Evolutionary conservation across 805 yeast genomes (phyloP), one percentile per base, ranked within the genome.

Genomic region (Wickerhamomyces bisporus): DNA sequence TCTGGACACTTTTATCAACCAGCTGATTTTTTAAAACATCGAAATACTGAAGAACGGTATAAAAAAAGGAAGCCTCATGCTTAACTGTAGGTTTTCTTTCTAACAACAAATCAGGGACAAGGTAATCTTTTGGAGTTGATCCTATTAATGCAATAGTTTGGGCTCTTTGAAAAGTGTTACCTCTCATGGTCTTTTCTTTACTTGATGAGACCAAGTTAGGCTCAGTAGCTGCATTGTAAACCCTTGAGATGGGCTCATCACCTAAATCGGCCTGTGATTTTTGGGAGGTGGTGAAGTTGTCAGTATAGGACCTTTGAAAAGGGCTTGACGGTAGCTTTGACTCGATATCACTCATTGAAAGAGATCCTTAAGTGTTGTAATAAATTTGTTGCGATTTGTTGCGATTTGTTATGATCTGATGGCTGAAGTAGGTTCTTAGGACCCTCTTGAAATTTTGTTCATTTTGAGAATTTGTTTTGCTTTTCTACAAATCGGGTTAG

Each of bases 51-150:
- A 47, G 20, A 30, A 47, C 35, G 8, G 53, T 41, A 18, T 41
- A 49, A 38, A 49, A 49, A 6, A 36, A 21, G 2, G 48, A 45
- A 10, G 43, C 51, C 34, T 49, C 53, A 23, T 39, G 35, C 26
- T 43, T 49, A 2, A 45, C 49, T 4, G 51, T 49, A 1, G 49
- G 48, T 27, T 38, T 47, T 21, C 28, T 40, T 9, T n/a, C 19
- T 4, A 37, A n/a, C 3, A 45, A 12, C 3, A n/a, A 30, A 18
- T 38, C 41, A 6, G 50, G 49, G 18, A 47, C 41, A 18, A 30
- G 32, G 26, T 40, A 40, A 20, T 30, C 34, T 5, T 19, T 17
- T 3, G 16, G 13, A 4, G 35, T 35, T 24, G 26, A 21, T 8
- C 35, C 18, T 11, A 27, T 9, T 3, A 39, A 29, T 11, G 50